Evolutionary conservation across 2,329 filamentous ascomycete genomes (phyloP).

Genomic region (Neospermospora avenae): DNA sequence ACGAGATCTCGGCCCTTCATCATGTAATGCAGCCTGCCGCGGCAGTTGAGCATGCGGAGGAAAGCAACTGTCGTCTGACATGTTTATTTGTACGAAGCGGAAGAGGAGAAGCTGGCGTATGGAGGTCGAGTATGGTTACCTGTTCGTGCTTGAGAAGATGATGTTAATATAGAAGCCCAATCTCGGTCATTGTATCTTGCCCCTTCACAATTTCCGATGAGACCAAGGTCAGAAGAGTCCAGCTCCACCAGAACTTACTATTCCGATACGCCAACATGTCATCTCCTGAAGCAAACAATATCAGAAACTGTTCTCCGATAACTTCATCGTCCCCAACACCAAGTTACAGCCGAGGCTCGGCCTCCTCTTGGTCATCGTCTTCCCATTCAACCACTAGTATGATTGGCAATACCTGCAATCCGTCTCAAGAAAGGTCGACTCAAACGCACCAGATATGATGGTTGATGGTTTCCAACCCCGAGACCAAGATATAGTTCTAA

Average conservation of each 20-base stretch:
- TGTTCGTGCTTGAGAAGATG: background rate
- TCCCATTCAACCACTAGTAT: no score
- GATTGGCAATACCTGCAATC: no score
- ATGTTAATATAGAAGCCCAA: background rate
- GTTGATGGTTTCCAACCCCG: slow-evolving; percentile 2
- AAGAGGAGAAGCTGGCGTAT: background rate
- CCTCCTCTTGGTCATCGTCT: no score
- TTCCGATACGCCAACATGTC: no score
- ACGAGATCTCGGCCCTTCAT: background rate
- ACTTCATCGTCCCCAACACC: no score
- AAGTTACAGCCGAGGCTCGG: no score
- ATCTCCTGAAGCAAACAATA: background rate
- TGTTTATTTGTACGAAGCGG: background rate
- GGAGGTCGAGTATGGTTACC: background rate
- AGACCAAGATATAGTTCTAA: background rate
- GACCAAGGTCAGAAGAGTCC: background rate
- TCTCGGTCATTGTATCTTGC: background rate
- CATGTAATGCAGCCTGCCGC: background rate
- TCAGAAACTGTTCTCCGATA: no score
- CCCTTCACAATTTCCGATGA: background rate
- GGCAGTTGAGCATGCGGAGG: background rate
- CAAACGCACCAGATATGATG: background rate
- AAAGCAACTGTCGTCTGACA: background rate
- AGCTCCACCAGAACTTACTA: no score
- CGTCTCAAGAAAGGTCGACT: background rate